Percentiles rank a stretch among this genome's conserved stretches.
Evolutionary conservation across 441 rosid species (phyloP).

Genomic region (Macaranga tanarius): DNA sequence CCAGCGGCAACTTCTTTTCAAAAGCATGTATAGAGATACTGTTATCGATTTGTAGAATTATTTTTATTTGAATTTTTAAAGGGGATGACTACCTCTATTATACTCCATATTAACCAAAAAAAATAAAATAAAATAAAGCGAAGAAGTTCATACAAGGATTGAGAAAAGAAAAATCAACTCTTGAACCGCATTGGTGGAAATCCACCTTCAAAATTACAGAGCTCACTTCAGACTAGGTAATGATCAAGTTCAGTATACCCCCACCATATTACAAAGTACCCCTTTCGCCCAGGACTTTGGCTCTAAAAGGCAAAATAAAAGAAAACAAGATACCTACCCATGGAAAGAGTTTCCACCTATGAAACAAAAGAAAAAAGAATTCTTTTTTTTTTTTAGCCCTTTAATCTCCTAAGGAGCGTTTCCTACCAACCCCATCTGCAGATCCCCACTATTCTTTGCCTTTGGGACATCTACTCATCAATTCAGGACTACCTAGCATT

Average conservation of each 20-base stretch:
- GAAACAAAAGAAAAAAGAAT: constrained; percentile 22
- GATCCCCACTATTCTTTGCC: constrained; percentile 19
- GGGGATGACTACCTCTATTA: too few species aligned
- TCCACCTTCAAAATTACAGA: constrained; percentile 51
- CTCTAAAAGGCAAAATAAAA: constrained; percentile 10
- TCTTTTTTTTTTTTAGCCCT: constrained; percentile 10
- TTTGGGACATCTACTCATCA: constrained; percentile 33
- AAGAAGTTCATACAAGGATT: background rate
- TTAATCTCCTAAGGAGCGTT: constrained; percentile 31
- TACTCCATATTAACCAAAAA: too few species aligned
- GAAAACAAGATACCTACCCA: constrained; percentile 24
- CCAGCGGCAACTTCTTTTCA: too few species aligned
- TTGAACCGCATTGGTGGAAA: constrained; percentile 41
- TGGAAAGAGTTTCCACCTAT: constrained; percentile 29
- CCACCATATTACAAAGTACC: constrained; percentile 33
- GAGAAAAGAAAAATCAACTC: constrained; percentile 9
- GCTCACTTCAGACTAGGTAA: constrained; percentile 28
- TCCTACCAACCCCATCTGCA: constrained; percentile 28
- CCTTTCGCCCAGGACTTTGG: constrained; percentile 16
- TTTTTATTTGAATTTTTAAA: too few species aligned
- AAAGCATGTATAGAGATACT: too few species aligned
- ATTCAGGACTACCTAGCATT: constrained; percentile 41
- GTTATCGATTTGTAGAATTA: too few species aligned
- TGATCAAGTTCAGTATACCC: constrained; percentile 42
- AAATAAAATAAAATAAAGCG: too few species aligned